These are phyloP conservation scores for Verbena officinalis DNA, from an alignment of 257 asterid species.

Conservation along the genomic window DNA sequence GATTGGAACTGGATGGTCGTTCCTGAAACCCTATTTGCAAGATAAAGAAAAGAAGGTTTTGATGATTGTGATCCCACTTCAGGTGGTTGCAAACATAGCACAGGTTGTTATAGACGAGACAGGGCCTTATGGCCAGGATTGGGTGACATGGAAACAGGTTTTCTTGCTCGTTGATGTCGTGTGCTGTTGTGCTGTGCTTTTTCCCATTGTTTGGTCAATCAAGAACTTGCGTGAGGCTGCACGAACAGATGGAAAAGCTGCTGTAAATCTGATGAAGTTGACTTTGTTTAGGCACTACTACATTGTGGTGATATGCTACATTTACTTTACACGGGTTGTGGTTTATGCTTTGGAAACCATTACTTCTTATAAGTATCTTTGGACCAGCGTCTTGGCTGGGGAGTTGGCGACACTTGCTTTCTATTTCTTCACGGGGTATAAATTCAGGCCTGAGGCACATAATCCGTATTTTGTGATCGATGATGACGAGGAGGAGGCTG, in stretches of 20 bases:
- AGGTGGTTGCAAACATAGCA: constrained; percentile 80
- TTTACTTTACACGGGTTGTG: constrained; percentile 87
- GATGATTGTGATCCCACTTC: constrained; percentile 84
- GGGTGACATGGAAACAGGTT: constrained; percentile 80
- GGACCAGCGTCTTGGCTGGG: constrained; percentile 85
- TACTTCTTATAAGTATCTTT: constrained; percentile 72
- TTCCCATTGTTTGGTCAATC: constrained; percentile 92
- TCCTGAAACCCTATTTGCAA: constrained; percentile 81
- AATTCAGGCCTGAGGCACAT: constrained; percentile 81
- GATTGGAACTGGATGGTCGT: constrained; percentile 93
- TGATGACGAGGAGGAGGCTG: constrained; percentile 91
- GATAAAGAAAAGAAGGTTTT: constrained; percentile 84
- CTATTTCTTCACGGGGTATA: constrained; percentile 73
- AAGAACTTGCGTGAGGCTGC: constrained; percentile 90
- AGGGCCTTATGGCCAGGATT: constrained; percentile 71
- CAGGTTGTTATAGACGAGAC: constrained; percentile 85
- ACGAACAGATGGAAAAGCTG: constrained; percentile 83
- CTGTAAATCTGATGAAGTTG: constrained; percentile 87
- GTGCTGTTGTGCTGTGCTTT: constrained; percentile 81
- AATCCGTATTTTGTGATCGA: constrained; percentile 80
- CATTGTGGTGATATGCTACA: constrained; percentile 80
- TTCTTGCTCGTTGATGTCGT: constrained; percentile 82
- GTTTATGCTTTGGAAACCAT: constrained; percentile 86
- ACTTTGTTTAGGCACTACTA: constrained; percentile 83
- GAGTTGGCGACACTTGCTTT: constrained; percentile 83